Base-by-base conservation (phyloP, 2,329 filamentous ascomycete species). In the Beauveria sp. region DNA sequence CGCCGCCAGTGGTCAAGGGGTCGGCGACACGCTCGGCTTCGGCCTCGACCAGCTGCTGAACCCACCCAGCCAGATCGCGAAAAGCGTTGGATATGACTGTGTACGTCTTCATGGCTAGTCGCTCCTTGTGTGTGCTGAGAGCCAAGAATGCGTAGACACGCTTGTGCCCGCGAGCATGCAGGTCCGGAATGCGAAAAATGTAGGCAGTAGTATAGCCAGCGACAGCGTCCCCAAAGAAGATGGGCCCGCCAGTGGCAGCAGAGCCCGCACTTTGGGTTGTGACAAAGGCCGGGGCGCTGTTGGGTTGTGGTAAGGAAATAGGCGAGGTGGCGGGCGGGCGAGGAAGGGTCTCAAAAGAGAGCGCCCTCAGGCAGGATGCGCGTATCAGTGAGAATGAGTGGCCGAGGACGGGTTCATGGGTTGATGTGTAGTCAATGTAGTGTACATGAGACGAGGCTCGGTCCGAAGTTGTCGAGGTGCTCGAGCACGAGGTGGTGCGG, bases 171-270 rank as follows among this genome's bases (percentile, higher is more conserved):
- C 86, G 83, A 16, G 86, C 86, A 65, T 87, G 85, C 42, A 87
- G 77, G 69, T 89, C 86, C 7, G 86, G 83, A 48, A 89, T 86
- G 28, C 86, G 85, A 69, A 89, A 89, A 65, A 88, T 86, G 71
- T 87, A 88, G 16, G 86, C 86, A 0, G 86, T 89, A 0, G 86
- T 89, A 72, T 88, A 88, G 34, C 86, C 86, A 1, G 85, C 82
- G 0, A 82, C 71, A 1, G 84, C 79, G 67, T 89, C 86, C 34
- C 86, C 86, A 63, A 89, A 88, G 71, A 89, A 88, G 59, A 89
- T 87, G 34, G 86, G 85, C 0, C 86, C 86, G 3, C 85, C 86
- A 3, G 84, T 84, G 1, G 81, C 79, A 18, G 84, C 77, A 43
- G 82, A 76, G 61, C 82, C 76, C 64, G 82, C 71, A 69, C 78